Conservation (phyloP, 768 basidiomycete genomes). For the Podaxis carcinomalis region DNA sequence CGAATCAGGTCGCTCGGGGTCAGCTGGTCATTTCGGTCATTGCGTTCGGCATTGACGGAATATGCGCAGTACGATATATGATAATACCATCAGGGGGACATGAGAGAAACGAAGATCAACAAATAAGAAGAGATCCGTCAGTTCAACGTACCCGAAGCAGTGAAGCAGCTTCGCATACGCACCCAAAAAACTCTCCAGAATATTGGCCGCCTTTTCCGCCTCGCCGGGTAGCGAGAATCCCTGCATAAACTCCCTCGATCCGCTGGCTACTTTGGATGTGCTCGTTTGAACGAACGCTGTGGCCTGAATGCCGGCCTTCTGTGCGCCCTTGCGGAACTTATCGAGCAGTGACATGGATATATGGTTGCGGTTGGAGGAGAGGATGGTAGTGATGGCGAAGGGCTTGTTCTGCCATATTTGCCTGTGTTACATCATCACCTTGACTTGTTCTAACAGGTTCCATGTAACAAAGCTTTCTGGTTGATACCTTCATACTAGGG, state of each 20-base stretch:
- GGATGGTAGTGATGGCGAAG: background rate
- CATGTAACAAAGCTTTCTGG: no score
- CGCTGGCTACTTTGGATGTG: constrained; percentile 64
- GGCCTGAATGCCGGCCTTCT: constrained; percentile 80
- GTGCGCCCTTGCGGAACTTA: constrained; percentile 76
- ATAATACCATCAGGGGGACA: background rate
- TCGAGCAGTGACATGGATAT: constrained; percentile 52
- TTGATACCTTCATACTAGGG: no score
- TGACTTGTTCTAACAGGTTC: no score
- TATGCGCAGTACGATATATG: background rate
- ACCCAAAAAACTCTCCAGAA: constrained; percentile 90
- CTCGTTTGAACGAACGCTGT: constrained; percentile 68
- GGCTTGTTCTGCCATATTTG: background rate
- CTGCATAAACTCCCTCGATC: constrained; percentile 75
- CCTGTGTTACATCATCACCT: background rate
- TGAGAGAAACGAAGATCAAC: constrained; percentile 5
- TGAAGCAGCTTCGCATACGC: constrained; percentile 17
- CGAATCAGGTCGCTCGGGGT: constrained; percentile 82
- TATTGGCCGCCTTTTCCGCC: constrained; percentile 91
- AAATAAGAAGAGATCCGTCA: constrained; percentile 1
- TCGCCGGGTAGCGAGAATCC: constrained; percentile 89
- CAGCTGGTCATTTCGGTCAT: constrained; percentile 45
- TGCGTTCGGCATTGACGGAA: background rate
- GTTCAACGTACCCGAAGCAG: background rate
- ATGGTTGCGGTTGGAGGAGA: background rate